phyloP scores from a whole-genome alignment of 129 eudicot genomes.

The Saposhnikovia divaricata region DNA sequence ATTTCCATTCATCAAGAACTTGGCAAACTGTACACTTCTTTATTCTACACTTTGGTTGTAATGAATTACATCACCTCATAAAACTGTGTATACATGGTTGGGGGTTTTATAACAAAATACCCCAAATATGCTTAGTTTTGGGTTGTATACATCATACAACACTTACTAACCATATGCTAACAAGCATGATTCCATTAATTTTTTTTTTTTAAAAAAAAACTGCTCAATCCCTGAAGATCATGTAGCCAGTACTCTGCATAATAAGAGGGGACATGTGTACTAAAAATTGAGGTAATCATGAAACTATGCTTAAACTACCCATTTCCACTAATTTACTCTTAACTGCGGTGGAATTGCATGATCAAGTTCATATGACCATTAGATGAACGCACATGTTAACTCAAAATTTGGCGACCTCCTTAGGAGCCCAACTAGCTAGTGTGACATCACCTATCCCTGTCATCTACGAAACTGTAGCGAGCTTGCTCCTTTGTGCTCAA shows the following conservation, averaged over 20 bases:
- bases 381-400: background rate
- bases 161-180: background rate
- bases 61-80: background rate
- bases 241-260: background rate
- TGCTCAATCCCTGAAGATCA: background rate
- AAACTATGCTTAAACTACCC: background rate
- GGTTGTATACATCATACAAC: background rate
- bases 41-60: background rate
- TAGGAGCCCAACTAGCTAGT: background rate
- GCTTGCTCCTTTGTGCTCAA: conserved; percentile 62
- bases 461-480: conserved; percentile 61
- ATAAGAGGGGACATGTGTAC: background rate
- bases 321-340: background rate
- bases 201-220: background rate
- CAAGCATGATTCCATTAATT: background rate
- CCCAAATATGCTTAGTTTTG: background rate
- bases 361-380: background rate
- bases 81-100: background rate
- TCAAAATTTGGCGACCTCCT: background rate
- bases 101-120: background rate
- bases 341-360: background rate
- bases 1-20: background rate
- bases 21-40: background rate
- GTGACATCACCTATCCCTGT: background rate
- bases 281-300: background rate